Percentiles rank a stretch among this genome's conserved stretches.
These are phyloP conservation scores for Leishmania gerbilli DNA, from an alignment of 208 protist genomes.

Conservation along the genomic window DNA sequence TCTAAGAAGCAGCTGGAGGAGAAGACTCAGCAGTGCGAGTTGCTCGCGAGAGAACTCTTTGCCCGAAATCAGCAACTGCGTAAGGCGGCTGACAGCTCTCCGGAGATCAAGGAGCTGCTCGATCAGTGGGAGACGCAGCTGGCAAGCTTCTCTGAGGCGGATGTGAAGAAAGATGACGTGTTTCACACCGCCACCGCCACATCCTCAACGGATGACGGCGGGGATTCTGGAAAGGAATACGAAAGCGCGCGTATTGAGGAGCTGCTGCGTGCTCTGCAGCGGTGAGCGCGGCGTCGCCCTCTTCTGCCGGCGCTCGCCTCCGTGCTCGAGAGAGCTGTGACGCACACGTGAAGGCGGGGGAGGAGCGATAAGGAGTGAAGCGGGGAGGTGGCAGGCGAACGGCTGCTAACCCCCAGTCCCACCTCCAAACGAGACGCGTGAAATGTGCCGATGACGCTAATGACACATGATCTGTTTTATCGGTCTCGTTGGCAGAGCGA, in stretches of 20 bases:
- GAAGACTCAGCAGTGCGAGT: constrained; percentile 29
- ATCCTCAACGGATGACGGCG: constrained; percentile 21
- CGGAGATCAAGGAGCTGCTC: constrained; percentile 21
- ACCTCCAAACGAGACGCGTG: background rate
- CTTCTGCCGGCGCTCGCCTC: background rate
- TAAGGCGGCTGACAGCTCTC: constrained; percentile 26
- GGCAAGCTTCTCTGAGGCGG: constrained; percentile 21
- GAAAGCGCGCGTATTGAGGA: constrained; percentile 38
- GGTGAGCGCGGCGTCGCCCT: background rate
- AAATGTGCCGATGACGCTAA: background rate
- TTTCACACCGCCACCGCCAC: constrained; percentile 14
- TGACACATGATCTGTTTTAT: background rate
- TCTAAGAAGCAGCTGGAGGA: constrained; percentile 47
- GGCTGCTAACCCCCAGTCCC: background rate
- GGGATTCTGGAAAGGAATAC: constrained; percentile 23
- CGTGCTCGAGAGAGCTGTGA: background rate
- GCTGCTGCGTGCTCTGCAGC: constrained; percentile 26
- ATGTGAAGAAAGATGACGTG: constrained; percentile 25
- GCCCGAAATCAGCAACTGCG: constrained; percentile 37
- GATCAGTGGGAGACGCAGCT: constrained; percentile 37
- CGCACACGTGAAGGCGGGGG: background rate
- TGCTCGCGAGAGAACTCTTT: constrained; percentile 28
- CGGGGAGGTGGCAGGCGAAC: background rate
- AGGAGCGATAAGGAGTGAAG: background rate
- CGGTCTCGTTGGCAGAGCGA: background rate